Base-by-base conservation (phyloP, 768 basidiomycete species). In the Tricholoma flavovirens region DNA sequence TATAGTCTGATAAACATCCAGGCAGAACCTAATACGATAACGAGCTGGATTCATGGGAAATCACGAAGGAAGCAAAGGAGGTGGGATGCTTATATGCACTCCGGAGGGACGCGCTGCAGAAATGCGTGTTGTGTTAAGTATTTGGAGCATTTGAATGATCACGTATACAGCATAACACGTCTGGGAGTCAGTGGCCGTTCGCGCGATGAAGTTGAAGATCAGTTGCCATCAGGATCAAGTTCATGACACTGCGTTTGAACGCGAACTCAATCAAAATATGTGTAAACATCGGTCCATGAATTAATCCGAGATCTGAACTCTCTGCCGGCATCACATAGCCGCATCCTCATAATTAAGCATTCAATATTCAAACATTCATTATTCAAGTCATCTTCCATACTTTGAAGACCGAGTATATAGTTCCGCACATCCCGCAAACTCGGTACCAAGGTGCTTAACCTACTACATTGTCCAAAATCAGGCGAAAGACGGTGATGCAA, bases 1-100 rank as follows among this genome's bases (percentile, higher is more conserved):
- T 19, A 80, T 30, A 21, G 73, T 69, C 12, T 67, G 71, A 36
- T 67, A 62, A 32, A 85, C 61, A 63, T 85, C 84, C 40, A 65
- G 63, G 54, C 78, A 63, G 53, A 85, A 71, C 35, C 84, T 75
- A 11, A 72, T 62, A 42, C 83, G 82, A 65, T 83, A 84, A 55
- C 65, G 62, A 17, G 69, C 65, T 48, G 76, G 76, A 56, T 76
- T 66, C 75, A 77, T 76, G 62, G 40, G 54, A 54, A 40, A 33
- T 42, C 32, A 21, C 15, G 42, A 30, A 10, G 46, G 4, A 30
- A 30, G 26, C 46, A 49, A 49, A 24, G 7, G 30, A 49, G 46
- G 9, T 17, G n/a, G 26, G 24, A 10, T 45, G 26, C 46, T 29
- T 49, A 29, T 49, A 49, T 49, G 5, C 4, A 48, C 15, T 22